Evolutionary conservation across 352 stramenopile species (phyloP).

Genomic region (Thalassiosira sp.): DNA sequence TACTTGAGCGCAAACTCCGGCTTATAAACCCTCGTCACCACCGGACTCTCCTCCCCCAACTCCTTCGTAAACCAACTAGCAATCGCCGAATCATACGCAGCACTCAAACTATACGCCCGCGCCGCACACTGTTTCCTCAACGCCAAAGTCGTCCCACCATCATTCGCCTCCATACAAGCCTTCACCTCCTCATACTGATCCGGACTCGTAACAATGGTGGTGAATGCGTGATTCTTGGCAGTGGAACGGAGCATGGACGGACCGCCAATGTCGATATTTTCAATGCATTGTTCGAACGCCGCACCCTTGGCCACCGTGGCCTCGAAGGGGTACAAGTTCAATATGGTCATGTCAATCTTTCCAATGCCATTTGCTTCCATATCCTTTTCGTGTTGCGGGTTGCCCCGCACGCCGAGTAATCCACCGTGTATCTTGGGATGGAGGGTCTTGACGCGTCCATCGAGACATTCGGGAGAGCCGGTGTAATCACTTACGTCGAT

Average conservation of each 20-base stretch:
- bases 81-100: slow-evolving; percentile 96
- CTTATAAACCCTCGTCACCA: slow-evolving; percentile 94
- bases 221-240: slow-evolving; percentile 98
- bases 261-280: slow-evolving; percentile 99
- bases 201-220: slow-evolving; percentile 96
- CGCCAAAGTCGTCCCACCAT: slow-evolving; percentile 80
- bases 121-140: slow-evolving; percentile 83
- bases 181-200: slow-evolving; percentile 94
- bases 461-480: slow-evolving; percentile 96
- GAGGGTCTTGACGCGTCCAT: slow-evolving; percentile 99
- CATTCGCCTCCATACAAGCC: slow-evolving; percentile 86
- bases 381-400: slow-evolving; percentile 94
- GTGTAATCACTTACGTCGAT: slow-evolving; percentile 98
- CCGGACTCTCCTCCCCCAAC: slow-evolving; percentile 77
- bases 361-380: slow-evolving; percentile 95
- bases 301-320: slow-evolving; percentile 90
- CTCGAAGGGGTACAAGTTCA: slow-evolving; percentile 99
- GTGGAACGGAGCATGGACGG: slow-evolving; percentile 98
- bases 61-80: slow-evolving; percentile 94
- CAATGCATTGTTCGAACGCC: slow-evolving; percentile 98
- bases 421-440: slow-evolving; percentile 99
- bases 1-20: slow-evolving; percentile 88
- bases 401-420: slow-evolving; percentile 96
- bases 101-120: slow-evolving; percentile 85
- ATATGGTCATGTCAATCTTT: slow-evolving; percentile 98